Conservation (phyloP, 352 stramenopile species). For the Globisporangium carolinianum region DNA sequence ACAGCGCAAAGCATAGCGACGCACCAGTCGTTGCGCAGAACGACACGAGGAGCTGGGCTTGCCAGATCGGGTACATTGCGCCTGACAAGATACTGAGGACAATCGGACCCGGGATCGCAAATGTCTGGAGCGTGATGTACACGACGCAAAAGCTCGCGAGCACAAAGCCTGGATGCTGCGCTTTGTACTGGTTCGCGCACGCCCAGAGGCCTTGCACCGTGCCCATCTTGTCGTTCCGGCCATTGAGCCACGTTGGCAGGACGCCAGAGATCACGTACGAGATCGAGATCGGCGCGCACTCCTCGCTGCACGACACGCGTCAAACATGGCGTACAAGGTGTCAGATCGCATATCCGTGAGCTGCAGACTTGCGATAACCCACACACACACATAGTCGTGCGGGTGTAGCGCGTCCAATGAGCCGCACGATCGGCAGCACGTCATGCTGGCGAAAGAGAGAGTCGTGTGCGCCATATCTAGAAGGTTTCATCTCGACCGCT, state of each 20-base stretch:
- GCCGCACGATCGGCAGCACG: too few relatives aligned
- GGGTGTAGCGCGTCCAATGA: not conserved
- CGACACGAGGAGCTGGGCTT: constrained; percentile 74
- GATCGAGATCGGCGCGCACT: constrained; percentile 68
- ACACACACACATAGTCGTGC: not conserved
- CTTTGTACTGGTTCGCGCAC: constrained; percentile 73
- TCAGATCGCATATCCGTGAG: not conserved
- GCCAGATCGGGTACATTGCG: constrained; percentile 80
- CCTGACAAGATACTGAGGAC: constrained; percentile 83
- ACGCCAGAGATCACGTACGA: constrained; percentile 74
- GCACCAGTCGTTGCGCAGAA: constrained; percentile 79
- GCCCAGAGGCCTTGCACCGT: constrained; percentile 72
- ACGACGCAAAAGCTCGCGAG: constrained; percentile 78
- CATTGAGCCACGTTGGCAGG: constrained; percentile 71
- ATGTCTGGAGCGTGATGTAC: constrained; percentile 84
- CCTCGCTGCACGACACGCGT: constrained; percentile 19
- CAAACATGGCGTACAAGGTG: too few relatives aligned
- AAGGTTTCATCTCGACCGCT: not conserved
- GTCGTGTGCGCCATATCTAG: not conserved
- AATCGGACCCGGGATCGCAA: constrained; percentile 84
- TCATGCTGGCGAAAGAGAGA: not conserved
- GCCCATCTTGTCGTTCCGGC: constrained; percentile 81
- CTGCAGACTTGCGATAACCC: not conserved
- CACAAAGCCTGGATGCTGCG: constrained; percentile 65
- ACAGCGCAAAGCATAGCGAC: constrained; percentile 81